These are phyloP conservation scores for Kwoniella bestiolae DNA, from an alignment of 768 basidiomycete genomes.

Conservation along the genomic window DNA sequence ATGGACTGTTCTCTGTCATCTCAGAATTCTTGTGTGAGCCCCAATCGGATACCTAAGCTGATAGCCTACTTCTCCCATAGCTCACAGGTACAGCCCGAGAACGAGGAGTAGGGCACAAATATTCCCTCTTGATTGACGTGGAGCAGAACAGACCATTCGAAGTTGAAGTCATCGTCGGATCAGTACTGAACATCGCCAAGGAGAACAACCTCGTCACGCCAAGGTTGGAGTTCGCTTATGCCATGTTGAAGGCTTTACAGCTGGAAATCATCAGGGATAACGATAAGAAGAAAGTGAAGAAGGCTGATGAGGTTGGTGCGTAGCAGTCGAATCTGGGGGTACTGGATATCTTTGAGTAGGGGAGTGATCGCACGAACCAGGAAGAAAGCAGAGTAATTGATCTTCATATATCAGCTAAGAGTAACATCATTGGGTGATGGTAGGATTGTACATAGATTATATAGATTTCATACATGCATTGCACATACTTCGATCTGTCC, in stretches of 20 bases:
- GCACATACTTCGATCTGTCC: too few species aligned
- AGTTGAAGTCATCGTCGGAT: slow-evolving; percentile 48
- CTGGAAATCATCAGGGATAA: slow-evolving; percentile 26
- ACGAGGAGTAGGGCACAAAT: slow-evolving; percentile 35
- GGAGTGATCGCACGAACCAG: too few species aligned
- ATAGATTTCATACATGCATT: too few species aligned
- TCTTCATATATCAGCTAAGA: too few species aligned
- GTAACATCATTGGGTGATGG: too few species aligned
- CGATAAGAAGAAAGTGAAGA: slow-evolving; percentile 9
- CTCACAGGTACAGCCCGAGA: slow-evolving; percentile 14
- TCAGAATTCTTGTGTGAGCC: too few species aligned
- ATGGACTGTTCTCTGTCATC: too few species aligned
- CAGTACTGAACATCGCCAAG: slow-evolving; percentile 38
- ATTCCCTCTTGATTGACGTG: slow-evolving; percentile 50
- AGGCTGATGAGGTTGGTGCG: neutral
- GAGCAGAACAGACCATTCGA: slow-evolving; percentile 49
- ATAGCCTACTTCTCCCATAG: too few species aligned
- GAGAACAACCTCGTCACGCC: slow-evolving; percentile 33
- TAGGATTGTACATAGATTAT: too few species aligned
- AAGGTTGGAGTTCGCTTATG: slow-evolving; percentile 35
- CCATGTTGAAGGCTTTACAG: slow-evolving; percentile 45
- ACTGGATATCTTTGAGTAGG: too few species aligned
- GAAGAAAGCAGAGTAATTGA: too few species aligned
- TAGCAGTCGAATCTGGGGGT: neutral
- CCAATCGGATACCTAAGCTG: too few species aligned